These are phyloP conservation scores for Amphibolis antarctica DNA, from an alignment of 106 monocot genomes.

Conservation along the genomic window DNA sequence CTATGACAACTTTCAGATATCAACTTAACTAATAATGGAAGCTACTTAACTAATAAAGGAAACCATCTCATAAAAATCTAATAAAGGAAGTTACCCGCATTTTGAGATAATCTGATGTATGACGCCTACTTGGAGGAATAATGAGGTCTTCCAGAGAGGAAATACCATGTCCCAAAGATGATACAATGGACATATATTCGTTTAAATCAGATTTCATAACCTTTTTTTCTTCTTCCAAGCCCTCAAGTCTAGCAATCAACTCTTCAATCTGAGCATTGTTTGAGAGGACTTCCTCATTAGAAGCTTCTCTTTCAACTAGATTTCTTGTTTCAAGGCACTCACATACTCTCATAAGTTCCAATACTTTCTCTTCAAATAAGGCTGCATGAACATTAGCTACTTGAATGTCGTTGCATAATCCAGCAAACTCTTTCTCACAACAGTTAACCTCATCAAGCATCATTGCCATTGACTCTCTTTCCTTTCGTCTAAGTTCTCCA, in stretches of 20 bases:
- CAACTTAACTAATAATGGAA: slow-evolving; percentile 1
- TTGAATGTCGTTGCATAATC: slow-evolving; percentile 27
- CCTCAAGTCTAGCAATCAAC: slow-evolving; percentile 32
- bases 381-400: slow-evolving; percentile 31
- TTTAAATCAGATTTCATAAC: slow-evolving; percentile 38
- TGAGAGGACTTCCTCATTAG: slow-evolving; percentile 29
- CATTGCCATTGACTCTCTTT: slow-evolving; percentile 11
- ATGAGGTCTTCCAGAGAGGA: slow-evolving; percentile 34
- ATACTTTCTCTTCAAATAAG: slow-evolving; percentile 46
- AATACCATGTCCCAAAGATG: slow-evolving; percentile 31
- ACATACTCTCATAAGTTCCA: slow-evolving; percentile 37
- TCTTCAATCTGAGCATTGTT: slow-evolving; percentile 19
- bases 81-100: slow-evolving; percentile 33
- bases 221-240: slow-evolving; percentile 37
- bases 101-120: slow-evolving; percentile 13
- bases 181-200: slow-evolving; percentile 30
- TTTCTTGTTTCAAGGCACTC: slow-evolving; percentile 37
- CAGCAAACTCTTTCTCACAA: slow-evolving; percentile 37
- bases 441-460: slow-evolving; percentile 16
- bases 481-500: slow-evolving; percentile 21
- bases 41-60: too few relatives aligned
- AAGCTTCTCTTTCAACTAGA: slow-evolving; percentile 30
- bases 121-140: slow-evolving; percentile 22
- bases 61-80: too few relatives aligned
- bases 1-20: not conserved